phyloP scores from a whole-genome alignment of 257 asterid genomes.

The Solanum ossicruentum region DNA sequence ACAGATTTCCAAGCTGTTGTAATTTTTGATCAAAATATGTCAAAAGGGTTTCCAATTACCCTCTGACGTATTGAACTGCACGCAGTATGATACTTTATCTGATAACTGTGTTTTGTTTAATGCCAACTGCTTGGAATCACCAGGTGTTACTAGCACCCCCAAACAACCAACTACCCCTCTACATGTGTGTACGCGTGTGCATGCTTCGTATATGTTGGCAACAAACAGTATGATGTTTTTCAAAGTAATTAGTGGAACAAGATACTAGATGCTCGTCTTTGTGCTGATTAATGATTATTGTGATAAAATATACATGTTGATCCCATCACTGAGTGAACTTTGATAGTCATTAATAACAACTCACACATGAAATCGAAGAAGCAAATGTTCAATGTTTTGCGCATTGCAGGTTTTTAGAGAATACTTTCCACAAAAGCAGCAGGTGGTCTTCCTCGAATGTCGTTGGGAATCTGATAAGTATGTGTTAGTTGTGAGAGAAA shows the following conservation, averaged over 20 bases:
- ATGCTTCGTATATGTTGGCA: background rate
- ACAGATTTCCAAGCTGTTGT: background rate
- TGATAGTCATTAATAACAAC: background rate
- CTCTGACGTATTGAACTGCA: background rate
- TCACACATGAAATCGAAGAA: background rate
- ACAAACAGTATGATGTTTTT: background rate
- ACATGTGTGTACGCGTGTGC: background rate
- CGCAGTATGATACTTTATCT: background rate
- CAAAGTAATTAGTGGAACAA: background rate
- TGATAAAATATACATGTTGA: background rate
- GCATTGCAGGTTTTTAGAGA: slow-evolving; percentile 62
- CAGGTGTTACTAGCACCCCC: background rate
- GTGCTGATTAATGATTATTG: background rate
- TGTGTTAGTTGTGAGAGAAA: slow-evolving; percentile 38
- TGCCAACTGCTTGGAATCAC: background rate
- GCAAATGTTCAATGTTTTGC: background rate
- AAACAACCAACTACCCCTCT: background rate
- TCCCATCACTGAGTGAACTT: background rate
- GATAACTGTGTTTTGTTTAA: background rate
- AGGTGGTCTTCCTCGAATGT: slow-evolving; percentile 41
- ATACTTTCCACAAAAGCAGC: slow-evolving; percentile 59
- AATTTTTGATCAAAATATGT: background rate
- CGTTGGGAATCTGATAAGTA: slow-evolving; percentile 63
- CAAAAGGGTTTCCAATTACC: background rate
- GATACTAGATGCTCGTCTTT: background rate